phyloP scores from a whole-genome alignment of 106 monocot species.

The Phalaenopsis aphrodite region DNA sequence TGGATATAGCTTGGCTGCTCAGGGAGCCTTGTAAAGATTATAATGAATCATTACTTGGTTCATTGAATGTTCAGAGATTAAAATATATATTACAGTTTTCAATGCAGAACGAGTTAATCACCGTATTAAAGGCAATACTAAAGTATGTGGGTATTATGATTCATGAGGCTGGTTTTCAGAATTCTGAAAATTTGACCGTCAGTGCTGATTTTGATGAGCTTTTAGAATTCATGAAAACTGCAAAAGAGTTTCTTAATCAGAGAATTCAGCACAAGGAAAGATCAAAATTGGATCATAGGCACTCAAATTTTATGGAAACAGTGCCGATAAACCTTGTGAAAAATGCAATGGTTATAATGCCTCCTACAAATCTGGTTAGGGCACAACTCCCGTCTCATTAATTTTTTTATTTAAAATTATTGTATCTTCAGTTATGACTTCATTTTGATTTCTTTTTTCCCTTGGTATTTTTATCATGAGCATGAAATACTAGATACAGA shows the following conservation, averaged over 20 bases:
- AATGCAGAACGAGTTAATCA: constrained; percentile 29
- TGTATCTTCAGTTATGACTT: background rate
- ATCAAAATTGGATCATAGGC: constrained; percentile 9
- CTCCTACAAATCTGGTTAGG: constrained; percentile 19
- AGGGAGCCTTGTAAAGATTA: constrained; percentile 20
- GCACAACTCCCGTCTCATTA: background rate
- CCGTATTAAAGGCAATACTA: constrained; percentile 36
- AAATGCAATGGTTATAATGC: background rate
- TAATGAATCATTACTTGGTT: constrained; percentile 19
- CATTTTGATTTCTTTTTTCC: background rate
- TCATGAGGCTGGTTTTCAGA: background rate
- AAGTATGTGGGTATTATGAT: constrained; percentile 25
- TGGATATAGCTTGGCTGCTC: constrained; percentile 87
- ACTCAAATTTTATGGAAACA: background rate
- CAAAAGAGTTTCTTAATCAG: constrained; percentile 25
- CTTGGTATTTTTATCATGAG: background rate
- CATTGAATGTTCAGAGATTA: constrained; percentile 51
- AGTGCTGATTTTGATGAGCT: constrained; percentile 25
- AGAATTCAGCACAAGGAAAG: constrained; percentile 7
- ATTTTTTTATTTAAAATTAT: background rate
- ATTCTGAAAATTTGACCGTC: constrained; percentile 10
- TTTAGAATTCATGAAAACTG: constrained; percentile 30
- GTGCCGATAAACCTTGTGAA: constrained; percentile 1
- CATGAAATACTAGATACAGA: background rate
- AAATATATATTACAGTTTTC: constrained; percentile 35